Evolutionary conservation across 345 rosid genomes (phyloP).

Genomic region (Eucalyptus tenuipes): DNA sequence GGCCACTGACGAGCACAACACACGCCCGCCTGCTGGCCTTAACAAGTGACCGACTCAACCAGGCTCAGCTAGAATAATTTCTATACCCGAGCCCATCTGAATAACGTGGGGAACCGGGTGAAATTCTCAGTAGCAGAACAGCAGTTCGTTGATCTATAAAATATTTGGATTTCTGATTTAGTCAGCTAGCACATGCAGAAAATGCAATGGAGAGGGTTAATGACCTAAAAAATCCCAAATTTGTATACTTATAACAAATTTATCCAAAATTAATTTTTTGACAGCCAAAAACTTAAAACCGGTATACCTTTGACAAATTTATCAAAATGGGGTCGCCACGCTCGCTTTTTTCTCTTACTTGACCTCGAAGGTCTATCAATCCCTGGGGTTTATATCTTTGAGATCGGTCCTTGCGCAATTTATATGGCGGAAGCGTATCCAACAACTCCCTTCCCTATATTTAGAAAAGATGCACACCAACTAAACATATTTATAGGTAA

Average conservation of each 20-base stretch:
- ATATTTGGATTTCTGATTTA: not conserved
- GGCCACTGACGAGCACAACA: not conserved
- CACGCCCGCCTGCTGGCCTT: not conserved
- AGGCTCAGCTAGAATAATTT: not conserved
- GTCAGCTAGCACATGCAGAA: not conserved
- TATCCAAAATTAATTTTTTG: accelerated
- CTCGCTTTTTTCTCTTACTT: too few species aligned
- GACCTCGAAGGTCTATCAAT: too few species aligned
- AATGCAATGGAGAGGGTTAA: too few species aligned
- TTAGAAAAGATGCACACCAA: too few species aligned
- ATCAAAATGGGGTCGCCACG: too few species aligned
- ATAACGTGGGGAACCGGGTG: not conserved
- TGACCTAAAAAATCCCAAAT: accelerated
- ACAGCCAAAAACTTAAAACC: accelerated
- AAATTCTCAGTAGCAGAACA: not conserved
- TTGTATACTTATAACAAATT: accelerated
- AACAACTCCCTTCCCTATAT: too few species aligned
- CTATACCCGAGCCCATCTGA: not conserved
- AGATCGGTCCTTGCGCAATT: too few species aligned
- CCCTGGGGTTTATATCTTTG: too few species aligned
- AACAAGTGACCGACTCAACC: not conserved
- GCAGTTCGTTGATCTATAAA: not conserved
- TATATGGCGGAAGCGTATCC: too few species aligned
- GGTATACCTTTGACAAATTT: too few species aligned
- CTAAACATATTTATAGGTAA: too few species aligned